These are phyloP conservation scores for Vigna unguiculata DNA, from an alignment of 306 rosid genomes.

Conservation along the genomic window DNA sequence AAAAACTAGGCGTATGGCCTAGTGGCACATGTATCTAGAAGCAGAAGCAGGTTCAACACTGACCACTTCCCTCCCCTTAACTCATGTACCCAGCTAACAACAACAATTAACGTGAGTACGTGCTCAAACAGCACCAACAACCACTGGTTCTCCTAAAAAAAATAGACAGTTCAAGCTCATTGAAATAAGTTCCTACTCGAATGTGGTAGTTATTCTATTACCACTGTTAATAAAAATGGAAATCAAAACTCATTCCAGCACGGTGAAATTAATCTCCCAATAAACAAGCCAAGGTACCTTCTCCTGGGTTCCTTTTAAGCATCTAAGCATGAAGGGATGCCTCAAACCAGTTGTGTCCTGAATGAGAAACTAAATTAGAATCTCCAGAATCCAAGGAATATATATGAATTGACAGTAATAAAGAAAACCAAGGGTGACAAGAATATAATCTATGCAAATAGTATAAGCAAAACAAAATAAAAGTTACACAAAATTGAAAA, in stretches of 20 bases:
- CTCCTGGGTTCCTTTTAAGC: conserved; percentile 93
- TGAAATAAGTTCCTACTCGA: conserved; percentile 30
- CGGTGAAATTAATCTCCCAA: conserved; percentile 76
- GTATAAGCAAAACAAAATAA: conserved; percentile 24
- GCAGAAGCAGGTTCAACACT: conserved; percentile 27
- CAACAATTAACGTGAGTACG: conserved; percentile 14
- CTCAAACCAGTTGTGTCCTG: conserved; percentile 91
- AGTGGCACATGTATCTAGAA: conserved; percentile 34
- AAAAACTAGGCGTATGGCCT: conserved; percentile 19
- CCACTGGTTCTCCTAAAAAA: background rate
- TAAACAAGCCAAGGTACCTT: conserved; percentile 98
- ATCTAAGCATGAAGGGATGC: conserved; percentile 91
- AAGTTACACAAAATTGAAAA: conserved; percentile 26
- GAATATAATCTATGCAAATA: conserved; percentile 32
- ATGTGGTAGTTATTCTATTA: conserved; percentile 19
- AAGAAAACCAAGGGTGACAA: conserved; percentile 37
- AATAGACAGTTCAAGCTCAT: conserved; percentile 13
- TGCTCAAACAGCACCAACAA: conserved; percentile 24
- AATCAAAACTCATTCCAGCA: conserved; percentile 46
- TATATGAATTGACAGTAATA: conserved; percentile 41
- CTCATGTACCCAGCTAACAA: conserved; percentile 15
- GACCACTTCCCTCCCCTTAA: conserved; percentile 27
- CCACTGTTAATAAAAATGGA: conserved; percentile 29
- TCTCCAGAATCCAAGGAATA: conserved; percentile 65
- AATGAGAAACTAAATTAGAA: conserved; percentile 89